These are phyloP conservation scores for Aspergillus carlsbadensis DNA, from an alignment of 495 filamentous ascomycete genomes.

Conservation along the genomic window DNA sequence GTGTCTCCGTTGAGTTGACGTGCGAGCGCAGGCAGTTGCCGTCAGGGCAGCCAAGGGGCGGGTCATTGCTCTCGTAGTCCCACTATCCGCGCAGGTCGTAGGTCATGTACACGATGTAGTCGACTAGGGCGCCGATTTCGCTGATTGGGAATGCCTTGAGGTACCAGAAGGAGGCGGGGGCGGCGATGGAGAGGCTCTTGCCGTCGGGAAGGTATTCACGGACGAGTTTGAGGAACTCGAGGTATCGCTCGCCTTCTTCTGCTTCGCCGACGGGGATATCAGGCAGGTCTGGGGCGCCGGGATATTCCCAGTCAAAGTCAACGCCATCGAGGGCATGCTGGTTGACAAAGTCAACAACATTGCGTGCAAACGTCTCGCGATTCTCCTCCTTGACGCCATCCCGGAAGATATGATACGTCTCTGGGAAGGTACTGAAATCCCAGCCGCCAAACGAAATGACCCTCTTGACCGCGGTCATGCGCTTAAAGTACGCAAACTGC, in stretches of 20 bases:
- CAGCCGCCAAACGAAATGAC: slow-evolving; percentile 49
- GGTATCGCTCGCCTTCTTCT: slow-evolving; percentile 23
- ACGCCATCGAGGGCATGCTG: slow-evolving; percentile 1
- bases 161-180: slow-evolving; percentile 36
- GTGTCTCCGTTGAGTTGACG: slow-evolving; percentile 43
- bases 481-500: slow-evolving; percentile 24
- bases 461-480: neutral
- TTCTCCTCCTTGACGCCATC: slow-evolving; percentile 16
- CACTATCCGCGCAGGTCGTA: slow-evolving; percentile 36
- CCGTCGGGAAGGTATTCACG: neutral
- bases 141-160: slow-evolving; percentile 30
- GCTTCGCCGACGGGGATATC: slow-evolving; percentile 30
- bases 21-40: slow-evolving; percentile 43
- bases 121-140: slow-evolving; percentile 18
- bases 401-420: slow-evolving; percentile 40
- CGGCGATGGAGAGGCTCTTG: slow-evolving; percentile 18
- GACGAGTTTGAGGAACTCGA: slow-evolving; percentile 21
- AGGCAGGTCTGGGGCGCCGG: slow-evolving; percentile 35
- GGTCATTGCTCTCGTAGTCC: slow-evolving; percentile 27
- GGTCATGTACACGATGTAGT: slow-evolving; percentile 39
- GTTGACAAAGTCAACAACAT: slow-evolving; percentile 13
- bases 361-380: slow-evolving; percentile 5
- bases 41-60: slow-evolving; percentile 26
- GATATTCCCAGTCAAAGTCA: slow-evolving; percentile 11
- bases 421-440: slow-evolving; percentile 39